Evolutionary conservation across 306 rosid genomes (phyloP), one percentile per base, ranked within the genome.

Genomic region (Vachellia collinsii): DNA sequence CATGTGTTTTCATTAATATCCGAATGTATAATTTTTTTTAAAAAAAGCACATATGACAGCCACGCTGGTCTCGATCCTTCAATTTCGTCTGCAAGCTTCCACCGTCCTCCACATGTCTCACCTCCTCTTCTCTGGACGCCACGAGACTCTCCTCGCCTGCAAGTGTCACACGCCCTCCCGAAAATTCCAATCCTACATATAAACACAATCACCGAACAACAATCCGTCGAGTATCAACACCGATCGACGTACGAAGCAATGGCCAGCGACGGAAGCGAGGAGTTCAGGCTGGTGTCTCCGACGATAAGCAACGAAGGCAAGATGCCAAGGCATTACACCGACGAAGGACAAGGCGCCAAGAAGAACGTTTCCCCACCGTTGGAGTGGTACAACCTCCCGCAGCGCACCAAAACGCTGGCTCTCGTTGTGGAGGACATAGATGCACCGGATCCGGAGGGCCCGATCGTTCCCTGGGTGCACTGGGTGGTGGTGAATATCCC

Each of bases 371-470:
- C 98, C 3, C 98, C 98, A 3, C 97, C 97, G 0, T 38, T 92
- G 25, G 98, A 94, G 74, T 94, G 97, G 97, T 94, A 94, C 88
- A 90, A 91, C 86, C 56, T 89, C 17, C 98, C 97, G 0, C 4
- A 83, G 5, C 95, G 91, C 29, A 92, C 98, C 11, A 88, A 94
- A 74, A 50, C 81, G 20, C 65, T 94, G 3, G 97, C 97, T 0
- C 78, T 94, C 0, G 90, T 89, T 65, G 98, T 94, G 10, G 91
- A 92, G 85, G 94, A 92, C n/a, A 82, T 91, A 0, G 98, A 94
- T 70, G 92, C 94, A 0, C 89, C 97, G 0, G 93, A 94, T 54
- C 94, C 97, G 0, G 59, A 48, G 0, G 85, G 85, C 0, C 97
- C 97, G 0, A 54, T 90, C 4, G 91, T 91, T 72, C 97, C 98